A percentile compares a stretch with the other conserved stretches of the same genome.
These are phyloP conservation scores for Nemania abortiva DNA, from an alignment of 2,329 filamentous ascomycete species.

Conservation along the genomic window DNA sequence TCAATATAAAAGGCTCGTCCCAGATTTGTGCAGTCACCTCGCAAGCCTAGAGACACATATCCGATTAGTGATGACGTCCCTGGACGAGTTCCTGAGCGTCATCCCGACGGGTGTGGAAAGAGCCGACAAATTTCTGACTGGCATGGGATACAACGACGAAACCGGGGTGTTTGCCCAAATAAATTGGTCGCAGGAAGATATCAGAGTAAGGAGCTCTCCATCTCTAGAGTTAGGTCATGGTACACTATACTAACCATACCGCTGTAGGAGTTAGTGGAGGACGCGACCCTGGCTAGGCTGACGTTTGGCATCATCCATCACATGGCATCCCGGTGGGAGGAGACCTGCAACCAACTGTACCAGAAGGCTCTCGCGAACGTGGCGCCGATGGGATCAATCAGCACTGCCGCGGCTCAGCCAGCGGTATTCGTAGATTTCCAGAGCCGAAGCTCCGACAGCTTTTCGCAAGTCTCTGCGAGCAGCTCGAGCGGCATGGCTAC, in stretches of 20 bases:
- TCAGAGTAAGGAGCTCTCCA: neutral
- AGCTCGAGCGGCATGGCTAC: slow-evolving; percentile 6
- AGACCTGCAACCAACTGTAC: slow-evolving; percentile 10
- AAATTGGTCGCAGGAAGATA: slow-evolving; percentile 10
- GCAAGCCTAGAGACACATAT: slow-evolving; percentile 8
- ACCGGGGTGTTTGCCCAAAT: neutral
- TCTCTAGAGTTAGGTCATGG: too few species aligned
- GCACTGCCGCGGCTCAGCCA: slow-evolving; percentile 1
- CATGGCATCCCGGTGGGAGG: slow-evolving; percentile 13
- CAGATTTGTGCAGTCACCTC: slow-evolving; percentile 11
- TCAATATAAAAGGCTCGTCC: slow-evolving; percentile 4
- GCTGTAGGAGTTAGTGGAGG: slow-evolving; percentile 11
- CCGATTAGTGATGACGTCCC: slow-evolving; percentile 7
- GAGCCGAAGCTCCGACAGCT: slow-evolving; percentile 14
- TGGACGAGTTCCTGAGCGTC: slow-evolving; percentile 5
- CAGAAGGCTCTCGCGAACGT: slow-evolving; percentile 7
- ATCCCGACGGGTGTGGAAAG: slow-evolving; percentile 1
- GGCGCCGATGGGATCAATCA: slow-evolving; percentile 15
- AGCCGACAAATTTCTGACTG: slow-evolving; percentile 1
- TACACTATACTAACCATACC: neutral
- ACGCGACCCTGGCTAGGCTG: slow-evolving; percentile 14
- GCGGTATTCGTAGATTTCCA: slow-evolving; percentile 5
- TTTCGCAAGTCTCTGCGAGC: neutral
- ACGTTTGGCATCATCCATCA: slow-evolving; percentile 15
- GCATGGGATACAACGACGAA: slow-evolving; percentile 16